phyloP scores from a whole-genome alignment of 352 stramenopile genomes.

The Globisporangium viniferum region DNA sequence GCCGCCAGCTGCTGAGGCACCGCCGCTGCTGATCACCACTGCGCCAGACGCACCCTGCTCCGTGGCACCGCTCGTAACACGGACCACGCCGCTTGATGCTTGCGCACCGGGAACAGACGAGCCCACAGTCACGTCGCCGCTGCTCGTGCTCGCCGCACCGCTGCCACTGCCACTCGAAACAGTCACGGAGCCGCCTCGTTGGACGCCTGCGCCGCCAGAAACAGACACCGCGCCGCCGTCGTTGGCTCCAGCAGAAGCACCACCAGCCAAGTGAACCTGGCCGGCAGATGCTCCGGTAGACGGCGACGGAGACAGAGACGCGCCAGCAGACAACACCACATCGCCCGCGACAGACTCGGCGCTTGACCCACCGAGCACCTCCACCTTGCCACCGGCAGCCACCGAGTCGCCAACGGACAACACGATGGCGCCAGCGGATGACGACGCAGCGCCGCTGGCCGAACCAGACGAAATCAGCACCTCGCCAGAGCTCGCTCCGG shows the following conservation, averaged over 20 bases:
- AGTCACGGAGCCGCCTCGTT: background rate
- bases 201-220: background rate
- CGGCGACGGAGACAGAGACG: slow-evolving; percentile 3
- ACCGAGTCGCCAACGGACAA: slow-evolving; percentile 4
- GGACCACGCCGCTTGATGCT: background rate
- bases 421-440: background rate
- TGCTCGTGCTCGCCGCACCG: slow-evolving; percentile 9
- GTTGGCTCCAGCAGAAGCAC: background rate
- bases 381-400: slow-evolving; percentile 10
- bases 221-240: background rate
- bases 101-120: background rate
- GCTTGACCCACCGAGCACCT: slow-evolving; percentile 12
- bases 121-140: background rate
- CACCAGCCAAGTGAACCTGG: background rate
- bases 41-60: background rate
- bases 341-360: slow-evolving; percentile 1
- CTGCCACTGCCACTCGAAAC: background rate
- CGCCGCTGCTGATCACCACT: background rate
- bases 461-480: slow-evolving; percentile 7
- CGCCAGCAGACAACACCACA: background rate
- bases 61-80: background rate
- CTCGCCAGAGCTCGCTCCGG: background rate
- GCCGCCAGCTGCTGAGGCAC: background rate
- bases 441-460: background rate
- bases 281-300: background rate